Base-by-base conservation (phyloP, 192 early-diverging fungal species). In the Chytriomyces sp. region DNA sequence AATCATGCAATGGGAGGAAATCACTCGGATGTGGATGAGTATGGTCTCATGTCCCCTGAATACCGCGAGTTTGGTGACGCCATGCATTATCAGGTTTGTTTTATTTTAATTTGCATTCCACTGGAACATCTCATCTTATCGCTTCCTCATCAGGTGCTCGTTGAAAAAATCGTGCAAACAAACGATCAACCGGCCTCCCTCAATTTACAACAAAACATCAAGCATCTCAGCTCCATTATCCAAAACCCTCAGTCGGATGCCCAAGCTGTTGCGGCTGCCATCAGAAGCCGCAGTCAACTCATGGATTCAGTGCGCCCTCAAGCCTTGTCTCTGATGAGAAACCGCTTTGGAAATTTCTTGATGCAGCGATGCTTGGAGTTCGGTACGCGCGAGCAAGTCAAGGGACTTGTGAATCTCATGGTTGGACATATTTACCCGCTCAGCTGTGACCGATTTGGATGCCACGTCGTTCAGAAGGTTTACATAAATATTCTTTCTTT, bases 261-360 rank as follows among this genome's bases (percentile, higher is more conserved):
- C 7, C 7, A 53, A 26, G 26, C 26, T 45, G 61, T 73, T 9
- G 28, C 60, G 10, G 35, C 71, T 28, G 71, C 71, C 23, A 73
- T 73, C 53, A 53, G 71, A 11, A 73, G 71, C 45, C 87, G 90
- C 49, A 75, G 80, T 61, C 67, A 75, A 49, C 87, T 93, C 61
- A 91, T 92, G 74, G 86, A 88, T 48, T 81, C 90, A 0, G 87
- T 92, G 26, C 73, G 84, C n/a, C 50, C 62, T 0, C 88, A 91
- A 43, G 87, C 88, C 16, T 81, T 89, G 63, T 67, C 82, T 2
- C 67, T 93, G 10, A 91, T 91, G 82, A 89, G 89, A 24, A 93
- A 93, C 77, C 87, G 92, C 5, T 93, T 93, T 64, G 92, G 92
- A 45, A 93, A 93, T 78, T 93, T 93, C 63, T 78, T 93, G 64